Conservation (phyloP, 164 flowering plant species). For the Nelumbo lutea region DNA sequence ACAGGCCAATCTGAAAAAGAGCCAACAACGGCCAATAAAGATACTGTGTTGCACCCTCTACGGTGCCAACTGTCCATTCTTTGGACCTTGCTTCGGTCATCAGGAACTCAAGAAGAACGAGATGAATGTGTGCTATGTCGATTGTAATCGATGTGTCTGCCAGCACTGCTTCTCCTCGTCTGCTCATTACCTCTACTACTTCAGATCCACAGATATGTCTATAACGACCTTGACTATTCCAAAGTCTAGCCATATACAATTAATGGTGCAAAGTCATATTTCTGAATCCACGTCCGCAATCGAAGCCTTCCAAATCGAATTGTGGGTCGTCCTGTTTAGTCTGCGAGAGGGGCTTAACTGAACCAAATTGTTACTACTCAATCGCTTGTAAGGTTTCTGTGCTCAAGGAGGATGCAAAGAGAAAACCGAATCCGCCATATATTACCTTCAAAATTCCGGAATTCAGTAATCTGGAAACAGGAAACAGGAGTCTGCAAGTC, state of each 20-base stretch:
- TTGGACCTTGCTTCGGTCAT: too few species aligned
- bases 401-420: background rate
- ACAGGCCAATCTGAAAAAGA: too few species aligned
- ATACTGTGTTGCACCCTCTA: too few species aligned
- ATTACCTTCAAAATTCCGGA: constrained; percentile 4
- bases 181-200: constrained; percentile 27
- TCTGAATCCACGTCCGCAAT: constrained; percentile 58
- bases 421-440: background rate
- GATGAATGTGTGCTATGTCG: constrained; percentile 54
- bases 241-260: constrained; percentile 67
- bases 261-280: constrained; percentile 67
- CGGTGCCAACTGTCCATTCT: too few species aligned
- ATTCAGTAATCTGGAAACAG: background rate
- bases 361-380: constrained; percentile 61
- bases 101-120: too few species aligned
- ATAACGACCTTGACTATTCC: constrained; percentile 63
- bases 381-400: constrained; percentile 51
- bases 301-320: constrained; percentile 33
- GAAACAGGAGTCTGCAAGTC: too few species aligned
- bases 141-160: constrained; percentile 46
- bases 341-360: constrained; percentile 55
- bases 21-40: too few species aligned
- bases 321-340: constrained; percentile 46
- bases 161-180: constrained; percentile 45
- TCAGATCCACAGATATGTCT: constrained; percentile 70